Percentiles rank a stretch among this genome's conserved stretches.
phyloP scores from a whole-genome alignment of 495 filamentous ascomycete genomes.

The Penicillium simplicissimum region DNA sequence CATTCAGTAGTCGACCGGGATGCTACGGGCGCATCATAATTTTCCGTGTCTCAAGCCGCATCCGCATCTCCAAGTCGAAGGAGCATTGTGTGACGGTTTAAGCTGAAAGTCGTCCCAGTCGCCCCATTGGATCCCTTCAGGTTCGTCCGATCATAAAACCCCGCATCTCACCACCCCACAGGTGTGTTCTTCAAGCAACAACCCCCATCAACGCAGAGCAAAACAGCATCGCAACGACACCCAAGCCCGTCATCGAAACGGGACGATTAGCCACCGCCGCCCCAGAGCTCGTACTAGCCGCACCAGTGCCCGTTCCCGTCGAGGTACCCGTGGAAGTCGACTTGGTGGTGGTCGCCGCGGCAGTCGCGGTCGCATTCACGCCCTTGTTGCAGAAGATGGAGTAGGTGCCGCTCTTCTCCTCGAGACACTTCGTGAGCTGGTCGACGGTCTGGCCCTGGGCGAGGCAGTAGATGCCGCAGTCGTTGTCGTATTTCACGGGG shows the following conservation, averaged over 20 bases:
- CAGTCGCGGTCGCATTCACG: slow-evolving; percentile 44
- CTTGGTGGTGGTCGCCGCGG: slow-evolving; percentile 23
- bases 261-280: slow-evolving; percentile 20
- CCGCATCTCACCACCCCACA: neutral
- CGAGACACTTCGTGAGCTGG: slow-evolving; percentile 39
- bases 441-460: slow-evolving; percentile 44
- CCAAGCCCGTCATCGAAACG: slow-evolving; percentile 37
- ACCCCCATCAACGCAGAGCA: slow-evolving; percentile 36
- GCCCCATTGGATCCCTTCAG: neutral
- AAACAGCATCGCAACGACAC: slow-evolving; percentile 41
- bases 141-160: neutral
- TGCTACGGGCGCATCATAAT: neutral
- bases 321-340: slow-evolving; percentile 21
- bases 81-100: neutral
- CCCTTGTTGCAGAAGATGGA: slow-evolving; percentile 42
- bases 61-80: neutral
- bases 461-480: slow-evolving; percentile 54
- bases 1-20: neutral
- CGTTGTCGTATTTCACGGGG: slow-evolving; percentile 45
- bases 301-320: slow-evolving; percentile 25
- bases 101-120: neutral
- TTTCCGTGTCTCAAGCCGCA: neutral
- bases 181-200: slow-evolving; percentile 17
- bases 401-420: slow-evolving; percentile 31
- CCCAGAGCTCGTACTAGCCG: slow-evolving; percentile 27